Evolutionary conservation across 441 rosid genomes (phyloP), one percentile per base, ranked within the genome.

Genomic region (Hypseocharis bilobata): DNA sequence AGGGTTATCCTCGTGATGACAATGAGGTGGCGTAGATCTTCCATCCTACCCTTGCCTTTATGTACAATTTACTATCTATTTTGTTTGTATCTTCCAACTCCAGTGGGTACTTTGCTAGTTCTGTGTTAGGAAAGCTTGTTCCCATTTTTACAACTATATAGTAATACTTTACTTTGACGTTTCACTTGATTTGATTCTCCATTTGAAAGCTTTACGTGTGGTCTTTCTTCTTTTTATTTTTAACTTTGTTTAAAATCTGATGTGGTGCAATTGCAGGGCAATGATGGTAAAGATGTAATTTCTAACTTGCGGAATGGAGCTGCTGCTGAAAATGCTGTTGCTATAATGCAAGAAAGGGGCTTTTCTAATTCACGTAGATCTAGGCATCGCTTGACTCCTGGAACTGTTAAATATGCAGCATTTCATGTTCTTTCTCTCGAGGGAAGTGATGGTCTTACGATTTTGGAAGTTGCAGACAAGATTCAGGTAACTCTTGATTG

Each of bases 381-480:
- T 65, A 85, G 95, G 74, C 95, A 90, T 82, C 85, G 92, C 28
- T 79, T 90, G 83, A 90, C 97, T 14, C 95, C 95, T 70, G 97
- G 97, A 63, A 90, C 97, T 65, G 97, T 90, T 68, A 90, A 90
- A 65, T 90, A 80, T 76, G 95, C 97, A 52, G 97, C 97, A 25
- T 90, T 86, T 77, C 95, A 90, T 72, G 79, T 90, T 70, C 83
- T 90, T 7, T 88, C 95, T 61, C 67, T 88, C 49, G 91, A 90
- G 73, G 89, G 87, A 73, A 80, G 84, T 65, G 82, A 82, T 20
- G 97, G 95, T 62, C 73, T 88, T 54, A 80, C 89, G 6, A 88
- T 88, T 72, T 76, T 86, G 27, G 95, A 90, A 47, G 95, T 86
- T 65, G 97, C 91, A 20, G 95, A 90, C 28, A 88, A 82, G 82